phyloP scores from a whole-genome alignment of 1,139 yeast species.

The Kurtzmaniella quercitrusa region DNA sequence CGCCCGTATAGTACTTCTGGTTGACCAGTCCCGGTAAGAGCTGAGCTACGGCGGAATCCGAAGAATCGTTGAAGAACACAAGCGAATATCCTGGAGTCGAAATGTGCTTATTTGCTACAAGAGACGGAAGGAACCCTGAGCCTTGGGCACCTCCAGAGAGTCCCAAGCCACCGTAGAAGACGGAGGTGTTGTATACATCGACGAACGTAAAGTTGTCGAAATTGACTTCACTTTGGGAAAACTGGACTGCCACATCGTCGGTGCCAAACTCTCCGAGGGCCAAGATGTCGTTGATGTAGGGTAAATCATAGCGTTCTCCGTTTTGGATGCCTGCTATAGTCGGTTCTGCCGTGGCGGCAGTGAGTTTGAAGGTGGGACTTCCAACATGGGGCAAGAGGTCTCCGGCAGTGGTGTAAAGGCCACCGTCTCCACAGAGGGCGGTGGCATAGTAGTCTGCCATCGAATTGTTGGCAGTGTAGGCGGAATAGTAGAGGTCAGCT shows the following conservation, averaged over 20 bases:
- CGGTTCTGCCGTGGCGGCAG: conserved; percentile 7
- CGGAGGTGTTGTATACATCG: conserved; percentile 19
- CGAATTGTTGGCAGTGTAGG: conserved; percentile 11
- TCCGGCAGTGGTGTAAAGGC: conserved; percentile 16
- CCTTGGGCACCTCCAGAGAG: conserved; percentile 42
- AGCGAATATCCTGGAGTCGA: conserved; percentile 52
- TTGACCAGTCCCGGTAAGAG: conserved; percentile 62
- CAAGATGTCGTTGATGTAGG: conserved; percentile 23
- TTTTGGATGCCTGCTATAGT: conserved; percentile 12
- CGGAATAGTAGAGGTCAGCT: conserved; percentile 15
- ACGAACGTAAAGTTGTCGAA: conserved; percentile 26
- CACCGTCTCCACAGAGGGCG: conserved; percentile 26
- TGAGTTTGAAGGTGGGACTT: conserved; percentile 5
- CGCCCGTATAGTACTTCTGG: conserved; percentile 39
- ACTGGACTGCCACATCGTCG: conserved; percentile 16
- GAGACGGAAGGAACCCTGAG: conserved; percentile 36
- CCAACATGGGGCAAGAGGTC: conserved; percentile 3
- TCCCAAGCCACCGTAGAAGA: conserved; percentile 40
- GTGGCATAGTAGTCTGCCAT: conserved; percentile 13
- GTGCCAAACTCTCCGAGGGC: conserved; percentile 26
- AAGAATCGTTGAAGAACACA: conserved; percentile 30
- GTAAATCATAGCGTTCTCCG: conserved; percentile 18
- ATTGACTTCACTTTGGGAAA: conserved; percentile 11
- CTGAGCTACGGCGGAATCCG: conserved; percentile 24
- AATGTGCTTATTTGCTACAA: conserved; percentile 31